Base-by-base conservation (phyloP, 1,284 basidiomycete genomes). In the Heterobasidion parviporum region DNA sequence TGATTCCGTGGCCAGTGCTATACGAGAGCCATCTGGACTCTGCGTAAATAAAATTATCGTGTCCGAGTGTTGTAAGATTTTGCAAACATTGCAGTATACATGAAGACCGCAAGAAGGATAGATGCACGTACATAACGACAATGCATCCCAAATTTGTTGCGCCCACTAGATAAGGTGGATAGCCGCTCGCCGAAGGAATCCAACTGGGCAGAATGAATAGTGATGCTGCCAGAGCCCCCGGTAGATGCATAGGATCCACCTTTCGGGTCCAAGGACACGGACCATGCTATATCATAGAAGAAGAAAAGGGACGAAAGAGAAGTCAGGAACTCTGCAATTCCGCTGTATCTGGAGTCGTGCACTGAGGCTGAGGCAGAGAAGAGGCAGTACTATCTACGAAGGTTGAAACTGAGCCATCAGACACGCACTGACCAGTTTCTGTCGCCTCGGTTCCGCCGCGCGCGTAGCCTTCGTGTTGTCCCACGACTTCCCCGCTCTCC, bases 11-110 rank as follows among this genome's bases (percentile, higher is more conserved):
- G 89, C 82, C 60, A 94, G 76, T 8, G 89, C 91, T 47, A 95
- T 69, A 38, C 84, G 80, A 59, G 78, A 77, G 26, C 92, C 92
- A 65, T 94, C 90, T 8, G 91, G 92, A 58, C 89, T 92, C 92
- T 94, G n/a, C 53, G 26, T 63, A 46, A 32, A 50, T 36, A 26
- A 26, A 26, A 26, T 26, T 26, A 26, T 26, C 26, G 26, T 26
- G 26, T 26, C 6, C 26, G 26, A 26, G 26, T 26, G 26, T 5
- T 26, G 26, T 26, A 26, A 26, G 26, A 26, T 5, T 4, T 26
- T 6, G 26, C 26, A 26, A 4, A 26, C 26, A 26, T 48, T 48
- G 10, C 16, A 48, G 46, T 8, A 32, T 48, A 48, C 18, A 16
- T 15, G 46, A 38, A 47, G 54, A 56, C 33, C 53, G 51, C 18